phyloP scores from a whole-genome alignment of 352 stramenopile genomes.

The Globisporangium splendens region DNA sequence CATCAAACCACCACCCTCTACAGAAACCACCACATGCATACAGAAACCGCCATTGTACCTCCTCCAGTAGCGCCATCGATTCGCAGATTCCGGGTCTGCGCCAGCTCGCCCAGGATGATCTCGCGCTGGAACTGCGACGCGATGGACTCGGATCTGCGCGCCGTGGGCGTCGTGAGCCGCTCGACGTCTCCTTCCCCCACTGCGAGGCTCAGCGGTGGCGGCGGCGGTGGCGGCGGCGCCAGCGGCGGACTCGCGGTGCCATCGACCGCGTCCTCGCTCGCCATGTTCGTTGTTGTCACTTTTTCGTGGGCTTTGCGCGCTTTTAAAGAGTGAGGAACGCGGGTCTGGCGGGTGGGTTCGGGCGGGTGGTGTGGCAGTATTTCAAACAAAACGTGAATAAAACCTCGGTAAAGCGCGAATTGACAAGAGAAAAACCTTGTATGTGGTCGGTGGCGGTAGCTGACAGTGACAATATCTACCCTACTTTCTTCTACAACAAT shows the following conservation, averaged over 20 bases:
- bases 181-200: conserved; percentile 15
- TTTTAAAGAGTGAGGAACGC: too few relatives aligned
- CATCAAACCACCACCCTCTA: too few relatives aligned
- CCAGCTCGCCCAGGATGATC: conserved; percentile 47
- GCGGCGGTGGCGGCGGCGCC: not conserved
- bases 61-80: not conserved
- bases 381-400: too few relatives aligned
- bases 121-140: conserved; percentile 60
- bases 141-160: conserved; percentile 38
- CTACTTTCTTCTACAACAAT: too few relatives aligned
- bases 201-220: conserved; percentile 6
- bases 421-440: too few relatives aligned
- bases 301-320: too few relatives aligned
- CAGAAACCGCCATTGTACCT: not conserved
- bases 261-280: not conserved
- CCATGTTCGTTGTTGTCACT: not conserved
- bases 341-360: too few relatives aligned
- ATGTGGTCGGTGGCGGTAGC: too few relatives aligned
- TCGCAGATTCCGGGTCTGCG: not conserved
- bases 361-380: too few relatives aligned
- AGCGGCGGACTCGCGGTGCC: conserved; percentile 7
- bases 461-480: too few relatives aligned
- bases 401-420: too few relatives aligned
- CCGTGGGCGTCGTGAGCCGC: conserved; percentile 25
- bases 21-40: not conserved